Conservation (phyloP, 2,329 filamentous ascomycete species). For the Stagonosporopsis cucurbitacearum region DNA sequence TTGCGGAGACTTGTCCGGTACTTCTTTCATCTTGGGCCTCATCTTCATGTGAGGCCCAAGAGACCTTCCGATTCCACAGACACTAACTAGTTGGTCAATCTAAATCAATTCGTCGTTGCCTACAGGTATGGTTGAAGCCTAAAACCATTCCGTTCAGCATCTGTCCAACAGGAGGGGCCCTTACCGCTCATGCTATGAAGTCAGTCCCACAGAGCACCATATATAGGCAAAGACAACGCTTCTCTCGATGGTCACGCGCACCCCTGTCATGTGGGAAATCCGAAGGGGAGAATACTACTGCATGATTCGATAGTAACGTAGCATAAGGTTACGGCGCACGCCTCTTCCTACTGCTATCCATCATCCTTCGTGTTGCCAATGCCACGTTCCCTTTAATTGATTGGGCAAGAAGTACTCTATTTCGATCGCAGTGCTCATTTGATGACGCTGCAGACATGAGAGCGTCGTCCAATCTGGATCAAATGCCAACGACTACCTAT, state of each 20-base stretch:
- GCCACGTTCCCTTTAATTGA: background rate
- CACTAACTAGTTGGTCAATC: background rate
- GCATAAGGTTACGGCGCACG: background rate
- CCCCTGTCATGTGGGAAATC: background rate
- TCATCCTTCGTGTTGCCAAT: background rate
- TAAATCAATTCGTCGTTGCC: background rate
- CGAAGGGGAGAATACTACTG: background rate
- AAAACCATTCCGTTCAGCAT: background rate
- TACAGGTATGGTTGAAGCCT: background rate
- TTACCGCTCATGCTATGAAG: background rate
- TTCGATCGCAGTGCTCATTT: background rate
- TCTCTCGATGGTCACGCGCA: background rate
- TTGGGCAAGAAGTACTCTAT: background rate
- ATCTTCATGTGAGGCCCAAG: background rate
- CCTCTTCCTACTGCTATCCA: background rate
- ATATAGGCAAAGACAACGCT: background rate
- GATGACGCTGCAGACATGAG: no score
- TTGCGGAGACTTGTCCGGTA: background rate
- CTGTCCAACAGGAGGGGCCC: background rate
- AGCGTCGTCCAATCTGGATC: no score
- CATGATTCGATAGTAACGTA: background rate
- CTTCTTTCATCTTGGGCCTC: background rate
- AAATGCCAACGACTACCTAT: no score
- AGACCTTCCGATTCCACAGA: background rate
- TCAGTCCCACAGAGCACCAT: background rate